phyloP scores from a whole-genome alignment of 176 grass and related monocot species.

The Raddia distichophylla region DNA sequence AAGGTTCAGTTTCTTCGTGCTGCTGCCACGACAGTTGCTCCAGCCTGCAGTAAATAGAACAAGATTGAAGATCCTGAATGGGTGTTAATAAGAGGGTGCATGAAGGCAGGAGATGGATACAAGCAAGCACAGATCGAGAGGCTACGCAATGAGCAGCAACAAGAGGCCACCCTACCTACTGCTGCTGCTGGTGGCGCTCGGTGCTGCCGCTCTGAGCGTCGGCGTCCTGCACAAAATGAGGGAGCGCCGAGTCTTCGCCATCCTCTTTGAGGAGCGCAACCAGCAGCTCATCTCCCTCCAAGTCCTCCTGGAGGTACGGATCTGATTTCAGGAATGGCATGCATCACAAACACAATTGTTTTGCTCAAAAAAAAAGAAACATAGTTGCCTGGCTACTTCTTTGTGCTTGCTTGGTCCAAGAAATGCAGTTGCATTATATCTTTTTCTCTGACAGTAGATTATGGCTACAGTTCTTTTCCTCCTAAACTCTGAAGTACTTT shows the following conservation, averaged over 20 bases:
- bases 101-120: constrained; percentile 36
- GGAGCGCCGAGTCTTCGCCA: constrained; percentile 67
- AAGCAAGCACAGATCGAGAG: constrained; percentile 52
- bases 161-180: constrained; percentile 58
- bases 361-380: background rate
- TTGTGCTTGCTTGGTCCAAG: background rate
- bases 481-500: background rate
- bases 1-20: constrained; percentile 43
- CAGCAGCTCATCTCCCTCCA: constrained; percentile 73
- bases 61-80: constrained; percentile 24
- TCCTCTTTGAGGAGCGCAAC: constrained; percentile 81
- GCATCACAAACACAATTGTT: background rate
- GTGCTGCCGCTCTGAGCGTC: constrained; percentile 58
- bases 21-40: constrained; percentile 36
- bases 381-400: background rate
- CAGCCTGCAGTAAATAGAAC: constrained; percentile 44
- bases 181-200: constrained; percentile 68
- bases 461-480: background rate
- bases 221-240: constrained; percentile 87
- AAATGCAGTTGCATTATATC: background rate
- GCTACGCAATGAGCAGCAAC: constrained; percentile 43
- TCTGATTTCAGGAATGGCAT: constrained; percentile 2
- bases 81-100: constrained; percentile 41
- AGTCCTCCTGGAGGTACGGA: constrained; percentile 67
- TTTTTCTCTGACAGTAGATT: constrained; percentile 28